These are phyloP conservation scores for Pyricularia sp. DNA, from an alignment of 2,329 filamentous ascomycete genomes.

Conservation along the genomic window DNA sequence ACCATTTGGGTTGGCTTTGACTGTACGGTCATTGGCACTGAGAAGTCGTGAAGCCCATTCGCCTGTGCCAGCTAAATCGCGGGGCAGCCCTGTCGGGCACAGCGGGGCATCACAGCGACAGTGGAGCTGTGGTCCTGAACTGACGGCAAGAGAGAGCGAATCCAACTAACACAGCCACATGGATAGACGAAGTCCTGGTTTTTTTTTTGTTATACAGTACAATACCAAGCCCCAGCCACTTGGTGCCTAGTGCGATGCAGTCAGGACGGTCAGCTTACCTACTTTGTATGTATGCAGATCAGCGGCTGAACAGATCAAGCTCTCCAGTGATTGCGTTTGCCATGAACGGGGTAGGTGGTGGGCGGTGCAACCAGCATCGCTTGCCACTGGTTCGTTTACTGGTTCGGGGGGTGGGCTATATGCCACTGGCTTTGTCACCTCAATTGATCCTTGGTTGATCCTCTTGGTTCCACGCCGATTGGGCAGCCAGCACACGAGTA, in stretches of 20 bases:
- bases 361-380: not conserved
- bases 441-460: not conserved
- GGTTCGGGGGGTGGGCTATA: not conserved
- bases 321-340: not conserved
- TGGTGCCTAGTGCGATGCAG: not conserved
- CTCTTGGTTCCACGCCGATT: not conserved
- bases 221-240: too few relatives aligned
- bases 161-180: too few relatives aligned
- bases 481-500: not conserved
- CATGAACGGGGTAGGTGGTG: not conserved
- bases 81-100: not conserved
- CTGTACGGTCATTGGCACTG: too few relatives aligned
- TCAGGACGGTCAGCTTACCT: not conserved
- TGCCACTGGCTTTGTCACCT: too few relatives aligned
- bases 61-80: not conserved
- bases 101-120: not conserved
- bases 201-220: too few relatives aligned
- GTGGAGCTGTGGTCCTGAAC: not conserved
- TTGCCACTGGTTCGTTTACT: not conserved
- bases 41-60: not conserved
- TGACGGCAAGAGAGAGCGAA: too few relatives aligned
- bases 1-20: too few relatives aligned
- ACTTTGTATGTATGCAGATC: not conserved
- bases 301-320: not conserved
- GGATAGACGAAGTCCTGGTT: not conserved